Evolutionary conservation across 345 rosid species (phyloP).

Genomic region (Pistacia atlantica): DNA sequence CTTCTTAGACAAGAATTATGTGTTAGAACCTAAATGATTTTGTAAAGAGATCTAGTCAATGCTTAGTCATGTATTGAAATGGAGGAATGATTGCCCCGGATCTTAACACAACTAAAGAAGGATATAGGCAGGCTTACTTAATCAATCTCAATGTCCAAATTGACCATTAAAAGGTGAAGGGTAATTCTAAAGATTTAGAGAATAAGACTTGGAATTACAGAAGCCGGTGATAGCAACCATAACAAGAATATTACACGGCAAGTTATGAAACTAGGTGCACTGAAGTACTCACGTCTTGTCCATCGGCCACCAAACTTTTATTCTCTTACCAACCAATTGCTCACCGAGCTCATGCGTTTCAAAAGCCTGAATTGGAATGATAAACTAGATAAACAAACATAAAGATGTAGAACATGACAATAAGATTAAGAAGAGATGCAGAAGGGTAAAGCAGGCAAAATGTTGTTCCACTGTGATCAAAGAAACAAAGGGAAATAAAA

Average conservation of each 20-base stretch:
- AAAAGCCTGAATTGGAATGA: conserved; percentile 38
- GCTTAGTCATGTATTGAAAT: background rate
- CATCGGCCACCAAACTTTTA: conserved; percentile 76
- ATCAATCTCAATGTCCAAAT: background rate
- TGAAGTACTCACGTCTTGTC: conserved; percentile 55
- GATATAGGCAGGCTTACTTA: background rate
- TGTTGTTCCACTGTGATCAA: background rate
- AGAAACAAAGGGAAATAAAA: background rate
- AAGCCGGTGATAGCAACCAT: background rate
- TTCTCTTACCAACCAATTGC: conserved; percentile 52
- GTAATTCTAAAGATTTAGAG: background rate
- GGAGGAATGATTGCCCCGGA: conserved; percentile 2
- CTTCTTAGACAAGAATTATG: background rate
- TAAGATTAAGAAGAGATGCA: background rate
- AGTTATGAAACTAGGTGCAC: conserved; percentile 1
- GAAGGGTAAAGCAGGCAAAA: background rate
- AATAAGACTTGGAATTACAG: background rate
- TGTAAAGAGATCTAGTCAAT: background rate
- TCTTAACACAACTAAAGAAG: background rate
- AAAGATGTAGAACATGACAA: background rate
- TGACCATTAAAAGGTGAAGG: background rate
- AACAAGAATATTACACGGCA: conserved; percentile 5
- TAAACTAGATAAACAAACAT: background rate
- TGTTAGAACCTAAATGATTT: background rate
- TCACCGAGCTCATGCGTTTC: conserved; percentile 29